These are phyloP conservation scores for Stramenopiles sp. DNA, from an alignment of 352 stramenopile genomes.

Conservation along the genomic window DNA sequence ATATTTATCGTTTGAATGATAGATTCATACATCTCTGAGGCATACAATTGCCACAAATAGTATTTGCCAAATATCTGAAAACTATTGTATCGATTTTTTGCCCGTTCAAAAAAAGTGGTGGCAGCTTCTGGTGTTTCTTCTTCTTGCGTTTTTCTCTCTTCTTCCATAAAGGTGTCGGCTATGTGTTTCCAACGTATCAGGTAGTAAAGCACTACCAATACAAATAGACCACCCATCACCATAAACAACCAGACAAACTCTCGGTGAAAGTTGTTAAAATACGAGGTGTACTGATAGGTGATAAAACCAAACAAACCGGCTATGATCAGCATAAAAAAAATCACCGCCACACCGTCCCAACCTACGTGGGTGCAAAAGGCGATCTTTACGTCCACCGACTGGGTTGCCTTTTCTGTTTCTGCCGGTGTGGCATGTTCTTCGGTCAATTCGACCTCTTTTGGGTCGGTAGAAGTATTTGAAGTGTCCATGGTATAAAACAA, in stretches of 20 bases:
- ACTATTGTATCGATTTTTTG: neutral
- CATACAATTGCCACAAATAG: conserved; percentile 1
- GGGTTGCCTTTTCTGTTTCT: too few species aligned
- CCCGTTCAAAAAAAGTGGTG: neutral
- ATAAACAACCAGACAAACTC: neutral
- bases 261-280: neutral
- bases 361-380: neutral
- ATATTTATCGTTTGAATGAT: neutral
- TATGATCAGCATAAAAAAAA: neutral
- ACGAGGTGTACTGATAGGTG: neutral
- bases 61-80: neutral
- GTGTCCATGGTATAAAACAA: too few species aligned
- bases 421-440: too few species aligned
- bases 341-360: neutral
- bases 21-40: neutral
- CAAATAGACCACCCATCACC: neutral
- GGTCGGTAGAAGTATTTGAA: too few species aligned
- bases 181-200: neutral
- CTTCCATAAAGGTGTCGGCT: neutral
- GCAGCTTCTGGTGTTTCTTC: neutral
- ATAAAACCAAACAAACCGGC: neutral
- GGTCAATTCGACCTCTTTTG: too few species aligned
- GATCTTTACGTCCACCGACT: too few species aligned
- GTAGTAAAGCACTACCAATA: neutral
- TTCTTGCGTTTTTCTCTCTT: neutral